Evolutionary conservation across 225 moss, liverwort and hornwort genomes (phyloP), one percentile per base, ranked within the genome.

Genomic region (Pseudisothecium myosuroides): DNA sequence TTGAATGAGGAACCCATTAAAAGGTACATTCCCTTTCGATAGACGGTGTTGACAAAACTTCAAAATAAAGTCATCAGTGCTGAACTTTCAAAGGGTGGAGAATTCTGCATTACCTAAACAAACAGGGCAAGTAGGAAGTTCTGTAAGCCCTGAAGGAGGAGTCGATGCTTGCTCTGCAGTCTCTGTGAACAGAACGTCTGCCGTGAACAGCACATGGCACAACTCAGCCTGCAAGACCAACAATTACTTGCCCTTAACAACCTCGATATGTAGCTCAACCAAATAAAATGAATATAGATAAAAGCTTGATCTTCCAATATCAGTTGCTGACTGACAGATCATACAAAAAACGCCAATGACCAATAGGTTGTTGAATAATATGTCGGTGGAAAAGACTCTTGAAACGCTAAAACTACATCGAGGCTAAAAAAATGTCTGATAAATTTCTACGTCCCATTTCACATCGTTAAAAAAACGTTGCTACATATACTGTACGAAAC

Each of bases 81-180:
- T 50, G n/a, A 77, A 87, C 56, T 81, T 68, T 68, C 58, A 64
- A 76, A 87, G 56, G 72, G 68, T 63, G 75, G 50, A 22, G 85
- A 84, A 43, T 79, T 76, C 76, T 77, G 32, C 73, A 90, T 71
- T 85, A 95, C 96, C 96, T 85, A 99, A 92, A 90, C 99, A 99
- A 86, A 99, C 99, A n/a, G 97, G 99, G 86, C 97, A 99, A 68
- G 94, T 99, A 29, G 97, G 99, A 72, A 97, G 97, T 82, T 99
- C 99, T 83, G 99, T 97, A 82, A 96, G 89, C 47, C 97, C 97
- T 85, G 94, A 93, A 83, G 99, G 97, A 80, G 97, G 95, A 85
- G 93, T 89, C 74, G 96, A 96, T 73, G 99, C 97, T 94, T 97
- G 97, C 92, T 96, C 97, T 75, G 93, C 96, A 84, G 96, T 95